These are phyloP conservation scores for Scytalidium sp. DNA, from an alignment of 2,329 filamentous ascomycete genomes.

Conservation along the genomic window DNA sequence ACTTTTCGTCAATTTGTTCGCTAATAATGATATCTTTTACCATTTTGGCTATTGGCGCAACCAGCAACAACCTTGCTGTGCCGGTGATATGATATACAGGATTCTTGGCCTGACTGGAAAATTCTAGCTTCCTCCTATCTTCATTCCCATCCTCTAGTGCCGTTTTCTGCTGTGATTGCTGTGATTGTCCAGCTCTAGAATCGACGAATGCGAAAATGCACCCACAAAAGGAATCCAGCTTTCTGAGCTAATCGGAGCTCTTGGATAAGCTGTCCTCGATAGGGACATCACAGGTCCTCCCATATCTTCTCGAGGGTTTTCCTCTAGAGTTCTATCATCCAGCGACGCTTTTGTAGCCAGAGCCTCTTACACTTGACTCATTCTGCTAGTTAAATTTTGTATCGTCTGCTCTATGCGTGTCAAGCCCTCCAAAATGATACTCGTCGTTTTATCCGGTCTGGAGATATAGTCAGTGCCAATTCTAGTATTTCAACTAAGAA, in stretches of 20 bases:
- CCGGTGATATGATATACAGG: slow-evolving; percentile 85
- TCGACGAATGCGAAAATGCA: slow-evolving; percentile 17
- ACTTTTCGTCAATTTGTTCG: slow-evolving; percentile 59
- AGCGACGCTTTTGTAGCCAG: not conserved
- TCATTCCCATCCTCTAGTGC: slow-evolving; percentile 49
- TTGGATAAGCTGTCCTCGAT: not conserved
- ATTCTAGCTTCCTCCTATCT: slow-evolving; percentile 37
- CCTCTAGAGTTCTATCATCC: not conserved
- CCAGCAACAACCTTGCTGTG: slow-evolving; percentile 75
- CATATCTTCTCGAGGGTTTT: not conserved
- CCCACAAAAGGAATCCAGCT: slow-evolving; percentile 8
- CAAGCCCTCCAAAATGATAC: slow-evolving; percentile 54
- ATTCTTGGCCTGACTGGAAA: slow-evolving; percentile 64
- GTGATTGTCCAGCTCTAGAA: slow-evolving; percentile 7
- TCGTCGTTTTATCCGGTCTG: slow-evolving; percentile 52
- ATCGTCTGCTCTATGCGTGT: slow-evolving; percentile 10
- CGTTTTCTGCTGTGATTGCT: slow-evolving; percentile 29
- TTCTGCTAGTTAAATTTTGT: not conserved
- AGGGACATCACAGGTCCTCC: not conserved
- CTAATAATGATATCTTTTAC: slow-evolving; percentile 48
- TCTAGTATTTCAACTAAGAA: no score
- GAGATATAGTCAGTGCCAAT: not conserved
- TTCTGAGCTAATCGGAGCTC: slow-evolving; percentile 7
- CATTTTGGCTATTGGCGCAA: slow-evolving; percentile 65
- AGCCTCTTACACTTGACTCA: not conserved